These are phyloP conservation scores for Crithidia thermophila DNA, from an alignment of 208 protist species.

Conservation along the genomic window DNA sequence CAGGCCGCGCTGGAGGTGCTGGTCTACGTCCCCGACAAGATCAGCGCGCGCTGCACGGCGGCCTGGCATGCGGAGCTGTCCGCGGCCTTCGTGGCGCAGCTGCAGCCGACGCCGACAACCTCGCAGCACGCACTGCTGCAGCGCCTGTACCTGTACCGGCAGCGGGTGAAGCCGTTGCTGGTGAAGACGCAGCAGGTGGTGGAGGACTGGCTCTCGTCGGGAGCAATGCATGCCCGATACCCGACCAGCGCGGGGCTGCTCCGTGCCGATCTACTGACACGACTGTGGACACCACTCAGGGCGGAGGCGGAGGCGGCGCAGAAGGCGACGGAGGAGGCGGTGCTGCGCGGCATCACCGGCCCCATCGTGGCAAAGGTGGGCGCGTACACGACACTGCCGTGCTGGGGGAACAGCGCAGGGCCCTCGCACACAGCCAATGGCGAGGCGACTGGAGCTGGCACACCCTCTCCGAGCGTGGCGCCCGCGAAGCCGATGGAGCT, in stretches of 20 bases:
- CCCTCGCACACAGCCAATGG: not conserved
- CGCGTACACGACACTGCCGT: slow-evolving; percentile 41
- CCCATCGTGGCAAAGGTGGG: slow-evolving; percentile 47
- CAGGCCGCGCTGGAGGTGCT: slow-evolving; percentile 36
- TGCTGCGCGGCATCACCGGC: slow-evolving; percentile 41
- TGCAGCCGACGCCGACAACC: slow-evolving; percentile 3
- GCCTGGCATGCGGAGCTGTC: slow-evolving; percentile 43
- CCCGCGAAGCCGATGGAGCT: not conserved
- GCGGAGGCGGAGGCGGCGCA: slow-evolving; percentile 36
- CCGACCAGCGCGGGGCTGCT: slow-evolving; percentile 32
- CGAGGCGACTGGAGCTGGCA: not conserved
- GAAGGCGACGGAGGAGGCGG: slow-evolving; percentile 23
- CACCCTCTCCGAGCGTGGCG: not conserved
- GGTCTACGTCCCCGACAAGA: slow-evolving; percentile 57
- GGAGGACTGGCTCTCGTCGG: slow-evolving; percentile 43
- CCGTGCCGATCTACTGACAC: slow-evolving; percentile 27
- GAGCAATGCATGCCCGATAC: slow-evolving; percentile 35
- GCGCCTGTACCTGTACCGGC: slow-evolving; percentile 25
- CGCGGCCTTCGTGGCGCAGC: slow-evolving; percentile 26
- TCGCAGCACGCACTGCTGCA: slow-evolving; percentile 27
- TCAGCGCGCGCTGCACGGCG: slow-evolving; percentile 40
- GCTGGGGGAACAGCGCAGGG: slow-evolving; percentile 28
- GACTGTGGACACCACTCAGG: slow-evolving; percentile 52
- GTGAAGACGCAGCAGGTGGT: slow-evolving; percentile 32
- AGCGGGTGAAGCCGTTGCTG: slow-evolving; percentile 34